Base-by-base conservation (phyloP, 179 eudicot genomes). In the Beta lomatogona region DNA sequence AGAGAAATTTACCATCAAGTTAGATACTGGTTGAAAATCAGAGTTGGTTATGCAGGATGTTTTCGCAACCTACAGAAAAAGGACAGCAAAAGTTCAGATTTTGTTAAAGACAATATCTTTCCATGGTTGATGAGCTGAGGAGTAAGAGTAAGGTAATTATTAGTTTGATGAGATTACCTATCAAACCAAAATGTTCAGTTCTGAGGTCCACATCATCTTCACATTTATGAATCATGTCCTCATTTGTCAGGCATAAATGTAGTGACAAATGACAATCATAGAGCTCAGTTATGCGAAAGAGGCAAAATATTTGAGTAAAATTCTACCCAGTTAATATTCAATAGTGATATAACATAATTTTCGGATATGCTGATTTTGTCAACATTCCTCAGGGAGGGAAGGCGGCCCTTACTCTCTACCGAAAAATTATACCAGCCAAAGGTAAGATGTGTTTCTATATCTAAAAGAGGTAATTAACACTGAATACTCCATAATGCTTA, bases 21-120 rank as follows among this genome's bases (percentile, higher is more conserved):
- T 73, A 50, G 83, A 64, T 64, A 73, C 53, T 9, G 31, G 82
- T 73, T n/a, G n/a, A 55, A 64, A 52, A 80, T 80, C 78, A 80
- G 10, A 7, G 72, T 64, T 73, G 78, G 78, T 65, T 31, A 59
- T 21, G 53, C 60, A 52, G 52, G 54, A 67, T 64, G 68, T 41
- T 44, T 74, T 36, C 73, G 74, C 41, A 55, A 72, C 76, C 78
- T 31, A 41, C 83, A 55, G 25, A 36, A 36, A 73, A 73, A 80
- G 41, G 41, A 21, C 19, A 53, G 28, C n/a, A 80, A 80, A 69
- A 70, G 58, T 73, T 48, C 50, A 64, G 71, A 46, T 31, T 63
- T 48, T 36, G 82, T 18, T 61, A 36, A 63, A 53, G 28, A 6
- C 41, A 53, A 25, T 50, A 41, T 21, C 54, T 65, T 74, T 74